Base-by-base conservation (phyloP, 2,329 filamentous ascomycete species). In the Diaporthe ilicicola region DNA sequence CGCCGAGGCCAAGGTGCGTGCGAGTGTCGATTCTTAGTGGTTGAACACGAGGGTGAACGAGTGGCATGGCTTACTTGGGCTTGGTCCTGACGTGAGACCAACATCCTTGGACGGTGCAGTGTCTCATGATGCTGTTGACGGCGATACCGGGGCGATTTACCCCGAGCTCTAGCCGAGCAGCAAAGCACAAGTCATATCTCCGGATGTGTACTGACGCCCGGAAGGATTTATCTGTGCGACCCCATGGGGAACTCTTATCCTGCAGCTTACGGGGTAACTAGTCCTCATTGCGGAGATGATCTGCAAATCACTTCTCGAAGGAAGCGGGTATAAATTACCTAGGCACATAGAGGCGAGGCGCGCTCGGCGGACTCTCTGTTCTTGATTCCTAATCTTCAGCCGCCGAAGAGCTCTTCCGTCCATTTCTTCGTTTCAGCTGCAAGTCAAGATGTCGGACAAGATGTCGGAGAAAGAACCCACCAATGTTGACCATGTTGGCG, bases 131-230 rank as follows among this genome's bases (percentile, higher is more conserved):
- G 48, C 22, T 12, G 10, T 64, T 29, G 29, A 50, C 44, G 17
- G 59, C 59, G 44, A 48, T 64, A 19, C 44, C 59, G 59, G 59
- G 59, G 10, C n/a, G 44, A 37, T 37, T 34, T 64, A 48, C 24
- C 42, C 59, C 44, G 59, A 50, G 37, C 37, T 44, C 17, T 37
- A 3, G 34, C 59, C 59, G 59, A 64, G 19, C 29, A 50, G 44
- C 44, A 64, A 24, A 12, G 44, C 42, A 64, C 59, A 50, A 64
- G 59, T 64, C 59, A 64, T 64, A 44, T 50, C 48, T 64, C 59
- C 59, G 44, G 59, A 27, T 24, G 5, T 17, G 56, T 19, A 37
- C 56, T 39, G 56, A 17, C 50, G 42, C 15, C 32, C 32, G 32
- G 44, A 64, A 48, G n/a, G 44, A 37, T 50, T 13, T 37, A 27